Base-by-base conservation (phyloP, 139 green algal genomes). In the Chlamydomonas sphaeroides region DNA sequence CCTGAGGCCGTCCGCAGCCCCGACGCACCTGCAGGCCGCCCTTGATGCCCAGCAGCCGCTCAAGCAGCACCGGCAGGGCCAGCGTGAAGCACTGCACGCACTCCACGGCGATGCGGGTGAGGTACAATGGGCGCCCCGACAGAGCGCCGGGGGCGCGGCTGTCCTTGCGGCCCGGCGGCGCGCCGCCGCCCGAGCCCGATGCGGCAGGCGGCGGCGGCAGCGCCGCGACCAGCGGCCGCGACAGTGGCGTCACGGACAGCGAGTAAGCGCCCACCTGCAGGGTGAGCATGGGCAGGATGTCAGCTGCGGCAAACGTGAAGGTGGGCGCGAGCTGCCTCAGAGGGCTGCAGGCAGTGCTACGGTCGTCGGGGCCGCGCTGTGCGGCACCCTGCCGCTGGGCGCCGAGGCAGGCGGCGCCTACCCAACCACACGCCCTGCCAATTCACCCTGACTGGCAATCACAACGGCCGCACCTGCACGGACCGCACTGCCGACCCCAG, bases 21-120 rank as follows among this genome's bases (percentile, higher is more conserved):
- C 21, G 18, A 51, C 49, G 49, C 39, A 80, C 73, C 73, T 80
- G 73, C 39, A 80, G 15, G 3, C n/a, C 61, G 28, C 20, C 4
- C 73, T 80, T 80, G 41, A 30, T 38, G 5, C 75, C 75, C 75
- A 82, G 30, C 21, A 82, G 75, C 75, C 75, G 53, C 32, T 32
- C 10, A 42, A 82, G 42, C 42, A 35, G 57, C 30, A 21, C 3
- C 21, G 75, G 75, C 75, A 82, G 0, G 5, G 59, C 62, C 32
- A 82, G 32, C 21, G 49, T 20, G 75, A 73, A 63, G 75, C 61
- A 39, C 75, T 82, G 75, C 59, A 82, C 75, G 62, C 73, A 73
- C 62, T 82, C 75, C 42, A 82, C 75, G 20, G 61, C 51, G 11
- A 82, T 33, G 7, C 75, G 75, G 6, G 75, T 82, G 28, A 82